Evolutionary conservation across 2,329 filamentous ascomycete genomes (phyloP).

Genomic region (Eutypa lata): DNA sequence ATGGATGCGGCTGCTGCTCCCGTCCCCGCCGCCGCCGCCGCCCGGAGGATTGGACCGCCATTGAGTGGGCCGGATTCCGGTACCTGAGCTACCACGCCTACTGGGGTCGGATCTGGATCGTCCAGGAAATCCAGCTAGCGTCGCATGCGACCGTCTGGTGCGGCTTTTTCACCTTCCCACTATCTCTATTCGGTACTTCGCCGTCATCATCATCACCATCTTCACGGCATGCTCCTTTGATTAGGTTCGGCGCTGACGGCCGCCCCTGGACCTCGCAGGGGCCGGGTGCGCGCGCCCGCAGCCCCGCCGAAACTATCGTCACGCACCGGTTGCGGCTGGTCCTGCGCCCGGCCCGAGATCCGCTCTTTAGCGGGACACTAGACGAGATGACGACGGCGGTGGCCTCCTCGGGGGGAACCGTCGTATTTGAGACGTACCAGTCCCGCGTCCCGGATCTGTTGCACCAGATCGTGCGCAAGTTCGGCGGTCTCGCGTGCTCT

Average conservation of each 20-base stretch:
- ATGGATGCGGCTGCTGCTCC: neutral
- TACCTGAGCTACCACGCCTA: slow-evolving; percentile 13
- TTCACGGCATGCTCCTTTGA: neutral
- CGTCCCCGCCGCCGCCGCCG: no score
- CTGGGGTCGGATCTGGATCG: slow-evolving; percentile 15
- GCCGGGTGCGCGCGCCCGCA: slow-evolving; percentile 2
- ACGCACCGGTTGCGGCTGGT: slow-evolving; percentile 6
- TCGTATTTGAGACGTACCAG: slow-evolving; percentile 8
- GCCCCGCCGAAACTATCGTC: slow-evolving; percentile 9
- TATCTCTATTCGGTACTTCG: slow-evolving; percentile 5
- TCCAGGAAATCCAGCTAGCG: slow-evolving; percentile 14
- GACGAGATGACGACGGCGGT: slow-evolving; percentile 13
- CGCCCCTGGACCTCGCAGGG: neutral
- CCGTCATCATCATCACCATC: neutral
- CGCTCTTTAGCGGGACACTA: slow-evolving; percentile 8
- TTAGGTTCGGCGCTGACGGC: neutral
- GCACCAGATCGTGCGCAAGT: slow-evolving; percentile 8
- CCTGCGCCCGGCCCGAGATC: neutral
- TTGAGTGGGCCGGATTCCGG: slow-evolving; percentile 8
- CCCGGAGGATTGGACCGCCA: slow-evolving; percentile 1
- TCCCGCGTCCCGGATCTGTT: slow-evolving; percentile 8
- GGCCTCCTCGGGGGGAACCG: no score
- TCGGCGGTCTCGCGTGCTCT: slow-evolving; percentile 11
- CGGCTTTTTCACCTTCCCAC: slow-evolving; percentile 10
- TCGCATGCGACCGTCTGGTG: slow-evolving; percentile 10